A percentile compares a stretch with the other conserved stretches of the same genome.
These are phyloP conservation scores for Nicotiana rustica DNA, from an alignment of 305 asterid genomes.

Conservation along the genomic window DNA sequence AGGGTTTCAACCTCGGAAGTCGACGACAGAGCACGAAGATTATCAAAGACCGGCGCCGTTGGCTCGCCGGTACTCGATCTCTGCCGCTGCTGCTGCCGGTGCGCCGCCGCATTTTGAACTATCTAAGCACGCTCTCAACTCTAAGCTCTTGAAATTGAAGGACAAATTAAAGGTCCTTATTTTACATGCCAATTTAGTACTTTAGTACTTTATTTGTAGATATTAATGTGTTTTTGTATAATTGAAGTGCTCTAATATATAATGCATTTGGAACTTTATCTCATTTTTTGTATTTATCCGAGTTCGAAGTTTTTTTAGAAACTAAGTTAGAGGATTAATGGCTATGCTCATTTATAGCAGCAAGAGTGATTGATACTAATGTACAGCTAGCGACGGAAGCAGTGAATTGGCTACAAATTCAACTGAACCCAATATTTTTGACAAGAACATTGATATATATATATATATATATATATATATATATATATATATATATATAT, in stretches of 20 bases:
- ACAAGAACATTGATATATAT: too few species aligned
- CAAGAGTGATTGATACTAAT: not conserved
- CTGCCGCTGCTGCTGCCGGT: constrained; percentile 53
- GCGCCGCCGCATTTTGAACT: constrained; percentile 64
- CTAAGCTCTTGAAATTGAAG: constrained; percentile 70
- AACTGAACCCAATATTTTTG: too few species aligned
- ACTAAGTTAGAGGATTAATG: constrained; percentile 23
- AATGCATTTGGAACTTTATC: constrained; percentile 4
- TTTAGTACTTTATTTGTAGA: not conserved
- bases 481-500: too few species aligned
- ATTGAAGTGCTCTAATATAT: not conserved
- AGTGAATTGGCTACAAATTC: too few species aligned
- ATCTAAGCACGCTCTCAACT: constrained; percentile 59
- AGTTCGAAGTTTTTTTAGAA: not conserved
- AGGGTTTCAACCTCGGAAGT: constrained; percentile 83
- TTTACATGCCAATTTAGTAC: not conserved
- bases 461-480: too few species aligned
- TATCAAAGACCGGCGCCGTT: constrained; percentile 55
- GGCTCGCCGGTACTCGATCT: constrained; percentile 79
- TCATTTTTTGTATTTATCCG: not conserved
- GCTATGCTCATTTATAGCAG: not conserved
- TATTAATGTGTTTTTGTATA: not conserved
- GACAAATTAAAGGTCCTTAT: constrained; percentile 75
- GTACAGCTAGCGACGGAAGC: not conserved
- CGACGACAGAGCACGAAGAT: constrained; percentile 64